phyloP scores from a whole-genome alignment of 2,329 filamentous ascomycete species.

The Talaromyces sp. region DNA sequence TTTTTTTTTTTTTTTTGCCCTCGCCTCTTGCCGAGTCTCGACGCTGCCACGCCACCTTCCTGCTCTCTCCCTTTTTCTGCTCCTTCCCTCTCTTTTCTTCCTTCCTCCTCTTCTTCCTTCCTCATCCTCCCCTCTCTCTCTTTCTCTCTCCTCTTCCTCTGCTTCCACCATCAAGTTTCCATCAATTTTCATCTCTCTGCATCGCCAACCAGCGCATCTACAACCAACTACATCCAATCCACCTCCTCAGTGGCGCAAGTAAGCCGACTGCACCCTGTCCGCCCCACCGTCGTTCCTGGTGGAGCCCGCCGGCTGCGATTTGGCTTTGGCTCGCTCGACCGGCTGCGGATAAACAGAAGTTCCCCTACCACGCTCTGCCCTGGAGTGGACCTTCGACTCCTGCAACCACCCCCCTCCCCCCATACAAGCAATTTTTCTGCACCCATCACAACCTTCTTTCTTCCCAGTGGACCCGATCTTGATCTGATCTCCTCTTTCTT shows the following conservation, averaged over 20 bases:
- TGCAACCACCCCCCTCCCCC: background rate
- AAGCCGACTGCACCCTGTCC: slow-evolving; percentile 24
- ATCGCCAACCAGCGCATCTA: background rate
- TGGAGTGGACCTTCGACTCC: slow-evolving; percentile 28
- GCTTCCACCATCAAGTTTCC: slow-evolving; percentile 13
- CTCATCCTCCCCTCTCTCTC: slow-evolving; percentile 10
- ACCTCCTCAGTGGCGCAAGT: background rate
- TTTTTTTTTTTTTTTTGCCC: background rate
- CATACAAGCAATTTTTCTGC: slow-evolving; percentile 25
- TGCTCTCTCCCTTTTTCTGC: slow-evolving; percentile 10
- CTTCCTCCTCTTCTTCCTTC: slow-evolving; percentile 9
- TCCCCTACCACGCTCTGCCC: slow-evolving; percentile 34
- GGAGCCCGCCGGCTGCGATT: slow-evolving; percentile 29
- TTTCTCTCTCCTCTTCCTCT: slow-evolving; percentile 10
- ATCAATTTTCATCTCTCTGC: background rate
- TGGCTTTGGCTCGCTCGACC: slow-evolving; percentile 25
- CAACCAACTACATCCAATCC: slow-evolving; percentile 11
- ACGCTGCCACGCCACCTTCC: background rate
- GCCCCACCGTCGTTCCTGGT: slow-evolving; percentile 35
- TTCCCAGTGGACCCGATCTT: slow-evolving; percentile 22
- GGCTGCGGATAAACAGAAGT: slow-evolving; percentile 36
- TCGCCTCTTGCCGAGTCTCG: background rate
- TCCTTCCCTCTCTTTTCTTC: slow-evolving; percentile 12
- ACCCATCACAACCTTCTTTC: slow-evolving; percentile 19
- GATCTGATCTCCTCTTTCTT: slow-evolving; percentile 14